Percentiles rank a stretch among this genome's conserved stretches.
These are phyloP conservation scores for Boletus rex-veris DNA, from an alignment of 768 basidiomycete genomes.

Conservation along the genomic window DNA sequence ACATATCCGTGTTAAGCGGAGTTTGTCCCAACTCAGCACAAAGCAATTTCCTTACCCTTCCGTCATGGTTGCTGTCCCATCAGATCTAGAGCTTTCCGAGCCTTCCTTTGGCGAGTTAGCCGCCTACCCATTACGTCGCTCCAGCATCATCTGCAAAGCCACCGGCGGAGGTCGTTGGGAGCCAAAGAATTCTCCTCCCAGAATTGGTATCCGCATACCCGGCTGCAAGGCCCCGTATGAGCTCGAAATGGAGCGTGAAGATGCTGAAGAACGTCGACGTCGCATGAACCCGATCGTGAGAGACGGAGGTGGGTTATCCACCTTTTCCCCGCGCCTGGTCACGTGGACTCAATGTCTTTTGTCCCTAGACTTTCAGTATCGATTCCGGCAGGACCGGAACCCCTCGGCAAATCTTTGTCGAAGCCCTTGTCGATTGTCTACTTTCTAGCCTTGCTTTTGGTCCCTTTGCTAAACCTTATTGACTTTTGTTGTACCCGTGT, in stretches of 20 bases:
- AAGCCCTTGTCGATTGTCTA: conserved; percentile 53
- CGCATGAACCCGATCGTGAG: conserved; percentile 61
- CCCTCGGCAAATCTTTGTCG: conserved; percentile 39
- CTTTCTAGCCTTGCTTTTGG: conserved; percentile 41
- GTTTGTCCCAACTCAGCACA: conserved; percentile 28
- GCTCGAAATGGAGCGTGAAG: conserved; percentile 65
- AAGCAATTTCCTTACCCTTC: conserved; percentile 27
- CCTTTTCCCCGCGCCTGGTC: neutral
- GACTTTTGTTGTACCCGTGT: conserved; percentile 21
- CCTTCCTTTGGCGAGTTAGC: conserved; percentile 67
- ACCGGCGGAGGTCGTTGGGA: conserved; percentile 80
- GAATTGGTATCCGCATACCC: conserved; percentile 49
- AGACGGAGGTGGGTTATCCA: conserved; percentile 44
- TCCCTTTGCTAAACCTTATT: conserved; percentile 16
- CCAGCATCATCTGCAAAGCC: conserved; percentile 69
- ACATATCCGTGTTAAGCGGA: conserved; percentile 21
- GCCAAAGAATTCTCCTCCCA: conserved; percentile 51
- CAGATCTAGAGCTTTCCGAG: conserved; percentile 33
- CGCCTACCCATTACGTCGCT: conserved; percentile 67
- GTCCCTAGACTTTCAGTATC: conserved; percentile 58
- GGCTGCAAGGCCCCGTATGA: conserved; percentile 68
- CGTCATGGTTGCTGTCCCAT: conserved; percentile 13
- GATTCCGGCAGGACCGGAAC: conserved; percentile 50
- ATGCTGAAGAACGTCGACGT: conserved; percentile 47
- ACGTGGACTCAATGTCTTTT: conserved; percentile 1